Conservation (phyloP, 2,329 filamentous ascomycete genomes). For the Cladophialophora exuberans region DNA sequence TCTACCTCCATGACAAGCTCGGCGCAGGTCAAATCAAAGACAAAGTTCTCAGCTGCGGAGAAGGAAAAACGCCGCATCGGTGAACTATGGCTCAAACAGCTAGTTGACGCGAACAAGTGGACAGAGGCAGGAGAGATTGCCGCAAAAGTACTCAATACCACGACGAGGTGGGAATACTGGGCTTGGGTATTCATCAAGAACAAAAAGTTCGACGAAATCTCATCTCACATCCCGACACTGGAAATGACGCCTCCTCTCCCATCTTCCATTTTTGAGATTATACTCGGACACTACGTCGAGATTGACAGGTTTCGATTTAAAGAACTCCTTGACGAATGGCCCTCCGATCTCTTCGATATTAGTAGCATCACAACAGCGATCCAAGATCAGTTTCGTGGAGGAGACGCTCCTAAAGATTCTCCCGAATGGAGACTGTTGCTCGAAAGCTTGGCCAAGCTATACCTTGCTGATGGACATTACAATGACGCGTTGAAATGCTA, state of each 20-base stretch:
- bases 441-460: slow-evolving; percentile 80
- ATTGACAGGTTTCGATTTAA: slow-evolving; percentile 74
- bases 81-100: slow-evolving; percentile 88
- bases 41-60: slow-evolving; percentile 67
- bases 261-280: slow-evolving; percentile 81
- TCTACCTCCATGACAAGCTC: slow-evolving; percentile 68
- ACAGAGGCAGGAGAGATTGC: slow-evolving; percentile 75
- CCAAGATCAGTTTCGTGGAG: slow-evolving; percentile 77
- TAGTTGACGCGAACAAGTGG: slow-evolving; percentile 78
- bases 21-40: slow-evolving; percentile 40
- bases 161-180: slow-evolving; percentile 92
- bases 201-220: slow-evolving; percentile 86
- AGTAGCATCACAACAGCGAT: slow-evolving; percentile 75
- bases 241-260: slow-evolving; percentile 79
- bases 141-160: slow-evolving; percentile 77
- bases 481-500: slow-evolving; percentile 86
- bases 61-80: slow-evolving; percentile 90
- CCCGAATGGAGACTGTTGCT: slow-evolving; percentile 90
- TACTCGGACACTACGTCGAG: slow-evolving; percentile 86
- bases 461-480: slow-evolving; percentile 78
- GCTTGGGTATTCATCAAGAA: slow-evolving; percentile 88
- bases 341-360: slow-evolving; percentile 80
- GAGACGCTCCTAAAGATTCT: slow-evolving; percentile 70
- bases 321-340: slow-evolving; percentile 80
- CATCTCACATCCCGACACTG: slow-evolving; percentile 75